Base-by-base conservation (phyloP, 768 basidiomycete genomes). In the Podaxis mareebaensis region DNA sequence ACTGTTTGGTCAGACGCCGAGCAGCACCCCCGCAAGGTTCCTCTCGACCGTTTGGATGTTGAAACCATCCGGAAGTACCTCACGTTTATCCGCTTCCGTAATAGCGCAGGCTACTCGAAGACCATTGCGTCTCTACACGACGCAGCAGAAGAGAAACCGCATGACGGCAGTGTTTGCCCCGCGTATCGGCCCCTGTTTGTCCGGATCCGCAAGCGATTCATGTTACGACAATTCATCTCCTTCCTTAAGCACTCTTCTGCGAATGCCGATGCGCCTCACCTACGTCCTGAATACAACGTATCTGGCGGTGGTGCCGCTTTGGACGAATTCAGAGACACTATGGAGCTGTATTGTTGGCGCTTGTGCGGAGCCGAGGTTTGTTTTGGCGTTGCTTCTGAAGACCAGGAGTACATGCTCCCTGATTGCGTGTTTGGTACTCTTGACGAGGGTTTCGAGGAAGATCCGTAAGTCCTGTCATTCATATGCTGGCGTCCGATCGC, bases 51-150 rank as follows among this genome's bases (percentile, higher is more conserved):
- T 8, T 65, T 64, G 15, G 69, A 70, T 4, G 64, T 79, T 13
- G 77, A 80, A 42, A 69, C 69, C n/a, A 65, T 87, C 1, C 76
- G 81, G 10, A 81, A 79, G 63, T 87, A 81, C 68, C 77, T 86
- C 49, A 73, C 81, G 11, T 86, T 87, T 65, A 72, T 87, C 0
- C 79, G 85, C n/a, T 87, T 84, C 64, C 76, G 86, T 13, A 87
- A 87, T 63, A 80, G 83, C 66, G 71, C 73, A 8, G 77, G 77
- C 12, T 87, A 85, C 65, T 67, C 70, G 24, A 69, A 79, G 51
- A 78, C 78, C 11, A 71, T 84, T 4, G 64, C 73, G 24, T 75
- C 75, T 12, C 66, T 75, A 20, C 60, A 68, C 15, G 67, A 71
- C 8, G 66, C 63, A 2, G 67, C 64, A 52, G 67, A 66, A 39